A percentile compares a stretch with the other conserved stretches of the same genome.
These are phyloP conservation scores for Raphanus hybrid DNA, from an alignment of 441 rosid species.

Conservation along the genomic window DNA sequence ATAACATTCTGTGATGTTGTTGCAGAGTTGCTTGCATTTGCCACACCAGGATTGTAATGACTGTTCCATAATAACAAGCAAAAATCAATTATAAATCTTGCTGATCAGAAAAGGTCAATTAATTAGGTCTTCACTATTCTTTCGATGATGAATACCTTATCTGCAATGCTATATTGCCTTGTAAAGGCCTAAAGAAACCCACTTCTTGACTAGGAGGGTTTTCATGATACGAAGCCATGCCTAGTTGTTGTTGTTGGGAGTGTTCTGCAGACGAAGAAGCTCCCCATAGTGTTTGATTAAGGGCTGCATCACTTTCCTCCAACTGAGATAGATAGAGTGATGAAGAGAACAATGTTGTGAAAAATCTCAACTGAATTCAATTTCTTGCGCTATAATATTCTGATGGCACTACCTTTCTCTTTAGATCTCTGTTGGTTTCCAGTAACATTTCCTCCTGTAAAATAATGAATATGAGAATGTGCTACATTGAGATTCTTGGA, in stretches of 20 bases:
- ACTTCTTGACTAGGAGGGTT: slow-evolving; percentile 43
- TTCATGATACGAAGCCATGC: slow-evolving; percentile 35
- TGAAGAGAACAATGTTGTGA: background rate
- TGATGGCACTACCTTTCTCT: slow-evolving; percentile 47
- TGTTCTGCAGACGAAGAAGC: slow-evolving; percentile 37
- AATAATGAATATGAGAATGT: slow-evolving; percentile 16
- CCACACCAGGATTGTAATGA: slow-evolving; percentile 45
- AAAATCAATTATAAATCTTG: background rate
- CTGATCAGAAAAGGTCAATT: background rate
- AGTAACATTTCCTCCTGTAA: slow-evolving; percentile 56
- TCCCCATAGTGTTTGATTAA: slow-evolving; percentile 45
- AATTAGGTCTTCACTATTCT: background rate
- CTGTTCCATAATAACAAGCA: slow-evolving; percentile 15
- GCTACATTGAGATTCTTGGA: slow-evolving; percentile 12
- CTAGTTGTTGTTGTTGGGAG: slow-evolving; percentile 37
- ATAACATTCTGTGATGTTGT: slow-evolving; percentile 49
- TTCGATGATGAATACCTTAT: slow-evolving; percentile 46
- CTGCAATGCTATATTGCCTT: slow-evolving; percentile 46
- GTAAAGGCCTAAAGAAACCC: slow-evolving; percentile 46
- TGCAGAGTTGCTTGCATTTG: slow-evolving; percentile 48
- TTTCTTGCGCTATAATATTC: slow-evolving; percentile 7
- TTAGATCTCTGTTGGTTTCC: slow-evolving; percentile 55
- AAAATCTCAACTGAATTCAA: slow-evolving; percentile 2
- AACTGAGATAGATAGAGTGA: slow-evolving; percentile 43
- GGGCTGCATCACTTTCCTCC: slow-evolving; percentile 50